A percentile compares a stretch with the other conserved stretches of the same genome.
phyloP scores from a whole-genome alignment of 2,329 filamentous ascomycete species.

The Aureobasidium pullulans region DNA sequence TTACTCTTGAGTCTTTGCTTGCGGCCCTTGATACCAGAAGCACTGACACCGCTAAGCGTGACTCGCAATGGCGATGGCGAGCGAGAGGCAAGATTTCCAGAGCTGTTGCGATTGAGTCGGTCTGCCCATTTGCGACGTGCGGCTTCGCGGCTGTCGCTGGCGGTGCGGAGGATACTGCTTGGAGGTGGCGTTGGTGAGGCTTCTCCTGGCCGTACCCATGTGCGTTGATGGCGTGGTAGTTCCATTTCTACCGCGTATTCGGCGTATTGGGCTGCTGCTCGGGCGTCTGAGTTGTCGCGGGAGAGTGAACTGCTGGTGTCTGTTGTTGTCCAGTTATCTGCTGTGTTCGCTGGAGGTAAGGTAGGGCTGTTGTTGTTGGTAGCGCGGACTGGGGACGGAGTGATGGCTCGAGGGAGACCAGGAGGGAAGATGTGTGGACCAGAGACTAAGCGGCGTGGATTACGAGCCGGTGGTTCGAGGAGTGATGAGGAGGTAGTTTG shows the following conservation, averaged over 20 bases:
- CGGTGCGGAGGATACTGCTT: slow-evolving; percentile 14
- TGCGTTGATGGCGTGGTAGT: slow-evolving; percentile 21
- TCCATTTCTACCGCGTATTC: slow-evolving; percentile 3
- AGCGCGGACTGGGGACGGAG: slow-evolving; percentile 16
- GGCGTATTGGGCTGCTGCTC: slow-evolving; percentile 1
- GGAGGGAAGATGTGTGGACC: slow-evolving; percentile 20
- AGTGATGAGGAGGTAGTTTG: slow-evolving; percentile 24
- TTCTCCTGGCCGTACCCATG: slow-evolving; percentile 27
- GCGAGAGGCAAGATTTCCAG: slow-evolving; percentile 17
- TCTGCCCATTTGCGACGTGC: slow-evolving; percentile 6
- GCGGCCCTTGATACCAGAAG: not conserved
- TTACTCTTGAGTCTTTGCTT: not conserved
- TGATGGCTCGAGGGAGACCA: slow-evolving; percentile 24
- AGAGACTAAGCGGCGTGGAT: slow-evolving; percentile 21
- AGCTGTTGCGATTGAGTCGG: slow-evolving; percentile 14
- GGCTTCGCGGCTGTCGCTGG: not conserved
- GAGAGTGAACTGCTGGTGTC: slow-evolving; percentile 11
- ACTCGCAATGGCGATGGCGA: slow-evolving; percentile 20
- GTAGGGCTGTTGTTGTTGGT: slow-evolving; percentile 4
- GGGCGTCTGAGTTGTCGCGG: slow-evolving; percentile 17
- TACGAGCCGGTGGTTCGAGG: slow-evolving; percentile 22
- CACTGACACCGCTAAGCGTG: slow-evolving; percentile 13
- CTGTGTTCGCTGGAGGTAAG: not conserved
- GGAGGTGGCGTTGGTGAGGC: slow-evolving; percentile 29
- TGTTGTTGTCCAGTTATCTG: slow-evolving; percentile 10